Conservation (phyloP, 164 flowering plant species). For the Taxillus chinensis region DNA sequence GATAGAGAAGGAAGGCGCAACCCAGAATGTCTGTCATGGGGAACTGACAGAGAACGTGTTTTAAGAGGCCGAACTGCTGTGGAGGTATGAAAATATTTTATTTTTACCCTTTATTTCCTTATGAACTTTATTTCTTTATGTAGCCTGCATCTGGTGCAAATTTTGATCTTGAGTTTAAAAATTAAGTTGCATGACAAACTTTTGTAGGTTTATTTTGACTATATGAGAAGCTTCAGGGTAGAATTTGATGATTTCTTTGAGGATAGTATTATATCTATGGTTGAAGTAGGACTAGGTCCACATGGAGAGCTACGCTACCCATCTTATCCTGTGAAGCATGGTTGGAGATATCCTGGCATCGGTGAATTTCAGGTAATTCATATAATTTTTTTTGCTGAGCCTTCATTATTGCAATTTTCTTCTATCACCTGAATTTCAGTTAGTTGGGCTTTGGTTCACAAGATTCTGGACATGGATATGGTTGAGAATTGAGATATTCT, state of each 20-base stretch:
- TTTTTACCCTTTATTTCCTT: not conserved
- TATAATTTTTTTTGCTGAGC: too few relatives aligned
- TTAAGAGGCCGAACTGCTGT: constrained; percentile 87
- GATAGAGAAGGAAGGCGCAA: constrained; percentile 87
- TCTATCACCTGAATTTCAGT: too few relatives aligned
- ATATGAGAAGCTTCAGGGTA: constrained; percentile 82
- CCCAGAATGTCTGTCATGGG: constrained; percentile 97
- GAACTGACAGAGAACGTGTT: constrained; percentile 85
- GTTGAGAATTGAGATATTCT: too few relatives aligned
- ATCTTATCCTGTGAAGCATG: constrained; percentile 62
- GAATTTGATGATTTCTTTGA: constrained; percentile 78
- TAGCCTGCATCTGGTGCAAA: not conserved
- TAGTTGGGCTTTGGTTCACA: too few relatives aligned
- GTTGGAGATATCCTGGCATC: constrained; percentile 77
- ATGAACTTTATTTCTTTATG: not conserved
- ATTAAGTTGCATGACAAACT: not conserved
- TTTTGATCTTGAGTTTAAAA: not conserved
- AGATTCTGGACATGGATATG: too few relatives aligned
- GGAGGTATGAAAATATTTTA: constrained; percentile 48
- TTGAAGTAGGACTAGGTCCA: constrained; percentile 87
- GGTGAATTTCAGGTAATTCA: constrained; percentile 75
- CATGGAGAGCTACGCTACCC: constrained; percentile 90
- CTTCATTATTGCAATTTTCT: too few relatives aligned
- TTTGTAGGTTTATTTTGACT: constrained; percentile 79
- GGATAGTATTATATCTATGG: constrained; percentile 58